Percentiles rank a stretch among this genome's conserved stretches.
Evolutionary conservation across 257 asterid species (phyloP).

Genomic region (Eucommia ulmoides): DNA sequence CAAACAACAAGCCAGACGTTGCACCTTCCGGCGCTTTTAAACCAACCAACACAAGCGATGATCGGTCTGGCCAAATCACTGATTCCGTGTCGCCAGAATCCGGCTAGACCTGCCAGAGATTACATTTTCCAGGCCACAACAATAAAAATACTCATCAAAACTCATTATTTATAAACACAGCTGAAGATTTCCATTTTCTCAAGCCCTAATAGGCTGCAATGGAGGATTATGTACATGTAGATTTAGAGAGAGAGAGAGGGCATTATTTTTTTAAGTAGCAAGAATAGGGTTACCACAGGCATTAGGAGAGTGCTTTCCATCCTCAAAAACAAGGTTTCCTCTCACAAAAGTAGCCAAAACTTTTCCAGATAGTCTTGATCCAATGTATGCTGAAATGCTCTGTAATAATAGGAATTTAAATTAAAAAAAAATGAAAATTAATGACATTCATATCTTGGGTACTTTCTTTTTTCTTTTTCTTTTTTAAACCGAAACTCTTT

Average conservation of each 20-base stretch:
- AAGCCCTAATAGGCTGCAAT: neutral
- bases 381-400: conserved; percentile 82
- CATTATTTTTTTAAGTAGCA: conserved; percentile 12
- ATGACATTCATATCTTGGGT: too few species aligned
- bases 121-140: neutral
- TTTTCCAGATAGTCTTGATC: conserved; percentile 67
- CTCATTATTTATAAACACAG: neutral
- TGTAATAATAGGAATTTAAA: conserved; percentile 22
- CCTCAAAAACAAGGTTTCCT: conserved; percentile 66
- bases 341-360: conserved; percentile 62
- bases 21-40: too few species aligned
- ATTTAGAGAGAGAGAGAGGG: too few species aligned
- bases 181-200: neutral
- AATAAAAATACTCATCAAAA: neutral
- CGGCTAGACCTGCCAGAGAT: neutral
- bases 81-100: neutral
- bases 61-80: too few species aligned
- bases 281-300: conserved; percentile 74
- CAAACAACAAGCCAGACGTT: too few species aligned
- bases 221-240: neutral
- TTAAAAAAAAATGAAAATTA: too few species aligned
- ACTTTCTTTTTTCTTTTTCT: too few species aligned
- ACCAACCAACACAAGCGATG: neutral
- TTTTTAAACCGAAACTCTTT: too few species aligned
- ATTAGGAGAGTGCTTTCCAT: conserved; percentile 53